Evolutionary conservation across 2,329 filamentous ascomycete species (phyloP).

Genomic region (Saccharata proteae): DNA sequence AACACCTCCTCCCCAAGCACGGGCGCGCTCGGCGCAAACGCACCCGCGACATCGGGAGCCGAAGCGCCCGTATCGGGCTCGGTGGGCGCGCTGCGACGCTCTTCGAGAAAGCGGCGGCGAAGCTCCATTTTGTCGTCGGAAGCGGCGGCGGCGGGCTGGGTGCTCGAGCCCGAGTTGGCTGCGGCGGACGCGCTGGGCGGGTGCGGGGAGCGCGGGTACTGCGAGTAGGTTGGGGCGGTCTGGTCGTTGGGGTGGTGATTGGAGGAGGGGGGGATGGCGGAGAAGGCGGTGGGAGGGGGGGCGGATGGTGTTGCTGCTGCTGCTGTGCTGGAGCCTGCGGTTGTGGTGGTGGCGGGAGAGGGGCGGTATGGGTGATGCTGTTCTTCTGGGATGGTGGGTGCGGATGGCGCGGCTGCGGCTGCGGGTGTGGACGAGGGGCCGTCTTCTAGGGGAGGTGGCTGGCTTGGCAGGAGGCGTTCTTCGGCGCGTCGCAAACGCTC

Average conservation of each 20-base stretch:
- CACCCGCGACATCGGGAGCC: constrained; percentile 9
- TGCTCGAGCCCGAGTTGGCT: too few relatives aligned
- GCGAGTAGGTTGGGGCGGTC: too few relatives aligned
- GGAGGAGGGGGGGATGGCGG: constrained; percentile 3
- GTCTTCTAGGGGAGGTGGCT: constrained; percentile 46
- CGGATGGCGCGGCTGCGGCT: constrained; percentile 20
- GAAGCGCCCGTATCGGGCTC: constrained; percentile 12
- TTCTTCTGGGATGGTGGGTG: constrained; percentile 15
- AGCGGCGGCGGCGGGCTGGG: too few relatives aligned
- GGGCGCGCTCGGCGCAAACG: constrained; percentile 5
- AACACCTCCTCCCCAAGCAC: constrained; percentile 7
- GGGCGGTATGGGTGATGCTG: neutral
- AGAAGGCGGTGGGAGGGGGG: neutral
- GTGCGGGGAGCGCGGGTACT: too few relatives aligned
- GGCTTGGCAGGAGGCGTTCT: constrained; percentile 67
- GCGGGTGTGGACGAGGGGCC: constrained; percentile 29
- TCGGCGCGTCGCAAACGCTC: constrained; percentile 68
- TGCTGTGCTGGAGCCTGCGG: neutral
- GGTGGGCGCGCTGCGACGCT: constrained; percentile 29
- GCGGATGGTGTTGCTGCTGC: too few relatives aligned
- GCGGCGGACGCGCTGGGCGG: too few relatives aligned
- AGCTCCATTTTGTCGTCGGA: constrained; percentile 72
- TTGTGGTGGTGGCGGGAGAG: neutral
- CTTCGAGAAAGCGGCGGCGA: constrained; percentile 36
- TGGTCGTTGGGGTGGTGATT: too few relatives aligned